Evolutionary conservation across 2,329 filamentous ascomycete species (phyloP).

Genomic region (Monosporascus sp.): DNA sequence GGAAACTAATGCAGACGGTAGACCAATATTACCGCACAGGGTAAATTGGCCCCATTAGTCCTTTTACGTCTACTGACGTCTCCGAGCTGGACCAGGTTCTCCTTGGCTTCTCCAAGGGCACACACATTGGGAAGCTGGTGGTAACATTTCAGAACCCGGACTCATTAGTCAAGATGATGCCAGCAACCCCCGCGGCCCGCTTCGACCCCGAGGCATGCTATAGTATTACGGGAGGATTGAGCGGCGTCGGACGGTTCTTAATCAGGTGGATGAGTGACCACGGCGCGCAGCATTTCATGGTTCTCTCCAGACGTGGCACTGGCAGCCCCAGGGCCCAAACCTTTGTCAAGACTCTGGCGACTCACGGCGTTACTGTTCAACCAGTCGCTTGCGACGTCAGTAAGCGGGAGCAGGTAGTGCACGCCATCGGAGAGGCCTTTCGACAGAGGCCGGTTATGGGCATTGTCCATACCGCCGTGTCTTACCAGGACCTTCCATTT

Average conservation of each 20-base stretch:
- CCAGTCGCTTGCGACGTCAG: not conserved
- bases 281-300: slow-evolving; percentile 15
- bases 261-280: slow-evolving; percentile 16
- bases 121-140: slow-evolving; percentile 15
- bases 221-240: slow-evolving; percentile 16
- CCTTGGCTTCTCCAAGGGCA: not conserved
- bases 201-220: slow-evolving; percentile 17
- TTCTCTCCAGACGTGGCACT: slow-evolving; percentile 15
- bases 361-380: not conserved
- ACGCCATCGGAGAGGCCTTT: not conserved
- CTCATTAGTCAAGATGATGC: slow-evolving; percentile 2
- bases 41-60: not conserved
- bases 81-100: not conserved
- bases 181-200: not conserved
- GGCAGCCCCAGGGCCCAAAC: slow-evolving; percentile 1
- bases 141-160: slow-evolving; percentile 7
- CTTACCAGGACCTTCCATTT: slow-evolving; percentile 1
- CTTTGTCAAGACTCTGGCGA: not conserved
- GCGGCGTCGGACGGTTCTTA: slow-evolving; percentile 11
- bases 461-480: slow-evolving; percentile 4
- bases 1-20: not conserved
- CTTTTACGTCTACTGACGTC: not conserved
- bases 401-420: not conserved
- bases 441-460: slow-evolving; percentile 11
- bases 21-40: not conserved